phyloP scores from a whole-genome alignment of 176 grass and related monocot species.

The Puccinellia tenuiflora region DNA sequence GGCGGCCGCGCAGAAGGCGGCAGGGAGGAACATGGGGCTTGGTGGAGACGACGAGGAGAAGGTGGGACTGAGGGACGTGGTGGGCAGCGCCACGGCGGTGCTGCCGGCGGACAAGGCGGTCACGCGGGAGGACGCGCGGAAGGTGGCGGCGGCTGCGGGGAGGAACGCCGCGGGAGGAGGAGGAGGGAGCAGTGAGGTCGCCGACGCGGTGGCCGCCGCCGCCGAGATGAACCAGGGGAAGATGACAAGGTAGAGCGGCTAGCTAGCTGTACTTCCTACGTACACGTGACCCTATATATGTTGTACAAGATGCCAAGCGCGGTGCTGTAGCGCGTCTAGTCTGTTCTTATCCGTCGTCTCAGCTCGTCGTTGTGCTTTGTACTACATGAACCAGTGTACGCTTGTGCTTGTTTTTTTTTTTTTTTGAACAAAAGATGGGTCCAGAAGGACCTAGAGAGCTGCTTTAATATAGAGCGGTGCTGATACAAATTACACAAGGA shows the following conservation, averaged over 20 bases:
- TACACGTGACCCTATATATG: too few relatives aligned
- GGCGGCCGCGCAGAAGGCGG: constrained; percentile 24
- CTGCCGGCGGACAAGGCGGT: constrained; percentile 32
- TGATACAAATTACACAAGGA: too few relatives aligned
- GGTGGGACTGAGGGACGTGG: constrained; percentile 27
- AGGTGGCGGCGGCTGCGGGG: constrained; percentile 2
- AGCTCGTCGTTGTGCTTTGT: too few relatives aligned
- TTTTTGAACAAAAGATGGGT: too few relatives aligned
- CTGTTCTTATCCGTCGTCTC: too few relatives aligned
- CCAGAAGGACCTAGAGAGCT: too few relatives aligned
- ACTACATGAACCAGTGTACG: too few relatives aligned
- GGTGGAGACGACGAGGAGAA: not conserved
- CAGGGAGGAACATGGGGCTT: not conserved
- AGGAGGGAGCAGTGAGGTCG: not conserved
- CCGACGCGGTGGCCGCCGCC: constrained; percentile 24
- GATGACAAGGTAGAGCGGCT: not conserved
- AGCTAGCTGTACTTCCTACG: too few relatives aligned
- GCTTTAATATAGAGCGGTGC: too few relatives aligned
- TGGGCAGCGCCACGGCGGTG: not conserved
- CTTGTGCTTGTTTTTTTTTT: too few relatives aligned
- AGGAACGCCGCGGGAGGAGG: not conserved
- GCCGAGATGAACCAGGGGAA: constrained; percentile 31
- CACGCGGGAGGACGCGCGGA: constrained; percentile 36
- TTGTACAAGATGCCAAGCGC: too few relatives aligned
- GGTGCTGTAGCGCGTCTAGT: too few relatives aligned